Evolutionary conservation across 345 rosid genomes (phyloP).

Genomic region (Citrus cavaleriei): DNA sequence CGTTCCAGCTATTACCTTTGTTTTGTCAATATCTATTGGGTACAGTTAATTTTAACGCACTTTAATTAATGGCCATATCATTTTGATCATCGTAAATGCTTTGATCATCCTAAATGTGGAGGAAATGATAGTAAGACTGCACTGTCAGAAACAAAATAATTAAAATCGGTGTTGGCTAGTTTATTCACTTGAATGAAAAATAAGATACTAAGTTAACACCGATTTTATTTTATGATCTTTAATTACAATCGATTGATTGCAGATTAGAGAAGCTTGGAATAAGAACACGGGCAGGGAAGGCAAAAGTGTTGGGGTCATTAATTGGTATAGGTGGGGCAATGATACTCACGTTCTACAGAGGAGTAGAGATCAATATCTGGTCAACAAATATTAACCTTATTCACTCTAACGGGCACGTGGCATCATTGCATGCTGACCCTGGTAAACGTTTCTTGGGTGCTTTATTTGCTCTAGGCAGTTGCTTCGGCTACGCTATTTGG

Average conservation of each 20-base stretch:
- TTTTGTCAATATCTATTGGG: constrained; percentile 41
- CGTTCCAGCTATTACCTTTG: background rate
- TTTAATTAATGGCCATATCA: background rate
- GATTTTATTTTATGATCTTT: too few species aligned
- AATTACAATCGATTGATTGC: background rate
- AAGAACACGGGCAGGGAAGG: constrained; percentile 30
- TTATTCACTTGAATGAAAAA: too few species aligned
- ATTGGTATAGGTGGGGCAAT: constrained; percentile 56
- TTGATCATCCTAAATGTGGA: background rate
- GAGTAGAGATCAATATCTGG: constrained; percentile 25
- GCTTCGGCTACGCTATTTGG: constrained; percentile 34
- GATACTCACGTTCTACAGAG: constrained; percentile 54
- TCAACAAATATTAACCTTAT: constrained; percentile 36
- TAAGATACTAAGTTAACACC: too few species aligned
- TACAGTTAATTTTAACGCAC: background rate
- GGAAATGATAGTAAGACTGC: background rate
- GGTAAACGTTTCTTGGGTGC: constrained; percentile 20
- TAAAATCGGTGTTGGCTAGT: too few species aligned
- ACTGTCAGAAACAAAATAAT: too few species aligned
- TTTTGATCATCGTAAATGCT: background rate
- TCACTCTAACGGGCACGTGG: background rate
- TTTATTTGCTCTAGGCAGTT: constrained; percentile 20
- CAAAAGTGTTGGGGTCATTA: constrained; percentile 53
- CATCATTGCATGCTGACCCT: constrained; percentile 1
- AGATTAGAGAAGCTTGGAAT: constrained; percentile 47